Conservation (phyloP, 805 yeast genomes). For the Saccharomycopsis olivae region DNA sequence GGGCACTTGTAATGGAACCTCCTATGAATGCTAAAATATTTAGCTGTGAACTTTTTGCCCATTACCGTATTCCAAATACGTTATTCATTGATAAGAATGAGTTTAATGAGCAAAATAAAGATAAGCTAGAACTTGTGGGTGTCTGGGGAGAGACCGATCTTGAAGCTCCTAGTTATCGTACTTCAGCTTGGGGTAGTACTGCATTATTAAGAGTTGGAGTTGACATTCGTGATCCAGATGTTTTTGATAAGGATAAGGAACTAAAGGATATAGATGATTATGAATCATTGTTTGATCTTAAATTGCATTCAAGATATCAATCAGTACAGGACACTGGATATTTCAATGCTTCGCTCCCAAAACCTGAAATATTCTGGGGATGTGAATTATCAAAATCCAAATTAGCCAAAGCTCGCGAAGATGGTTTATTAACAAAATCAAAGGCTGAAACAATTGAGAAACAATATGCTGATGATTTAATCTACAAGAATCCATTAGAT, state of each 20-base stretch:
- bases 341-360: conserved; percentile 3
- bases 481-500: conserved; percentile 17
- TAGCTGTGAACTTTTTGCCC: conserved; percentile 27
- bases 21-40: conserved; percentile 18
- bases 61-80: conserved; percentile 28
- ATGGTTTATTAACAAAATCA: neutral
- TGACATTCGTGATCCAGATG: neutral
- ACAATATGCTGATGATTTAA: conserved; percentile 6
- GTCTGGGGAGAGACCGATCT: conserved; percentile 36
- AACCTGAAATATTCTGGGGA: conserved; percentile 18
- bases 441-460: conserved; percentile 6
- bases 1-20: conserved; percentile 6
- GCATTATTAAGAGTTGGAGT: conserved; percentile 21
- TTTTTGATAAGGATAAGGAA: neutral
- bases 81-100: conserved; percentile 34
- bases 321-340: conserved; percentile 2
- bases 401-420: neutral
- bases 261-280: neutral
- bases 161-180: conserved; percentile 34
- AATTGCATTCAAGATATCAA: conserved; percentile 17
- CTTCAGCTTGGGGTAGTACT: conserved; percentile 29
- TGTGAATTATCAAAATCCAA: conserved; percentile 12
- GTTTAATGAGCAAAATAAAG: conserved; percentile 18
- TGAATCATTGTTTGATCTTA: conserved; percentile 5
- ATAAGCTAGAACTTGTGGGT: conserved; percentile 20